These are phyloP conservation scores for Coprinopsis sp. DNA, from an alignment of 768 basidiomycete species.

Conservation along the genomic window DNA sequence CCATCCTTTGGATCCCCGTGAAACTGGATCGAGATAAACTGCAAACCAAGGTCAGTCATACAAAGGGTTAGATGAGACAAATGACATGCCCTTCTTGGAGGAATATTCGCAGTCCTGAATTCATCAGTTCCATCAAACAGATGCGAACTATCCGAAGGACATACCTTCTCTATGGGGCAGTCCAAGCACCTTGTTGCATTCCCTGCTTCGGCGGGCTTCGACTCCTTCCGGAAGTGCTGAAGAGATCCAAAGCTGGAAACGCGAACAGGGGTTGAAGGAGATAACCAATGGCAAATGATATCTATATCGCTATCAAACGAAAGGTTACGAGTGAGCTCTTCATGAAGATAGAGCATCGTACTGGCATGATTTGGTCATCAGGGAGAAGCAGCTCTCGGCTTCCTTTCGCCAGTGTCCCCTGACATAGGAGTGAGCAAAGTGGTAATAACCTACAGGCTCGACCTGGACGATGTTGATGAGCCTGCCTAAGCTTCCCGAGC, in stretches of 20 bases:
- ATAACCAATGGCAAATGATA: conserved; percentile 72
- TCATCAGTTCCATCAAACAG: too few relatives aligned
- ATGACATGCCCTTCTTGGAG: conserved; percentile 69
- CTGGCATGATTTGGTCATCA: conserved; percentile 93
- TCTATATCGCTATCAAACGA: conserved; percentile 67
- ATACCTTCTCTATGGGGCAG: conserved; percentile 66
- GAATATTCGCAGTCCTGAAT: too few relatives aligned
- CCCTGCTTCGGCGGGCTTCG: conserved; percentile 68
- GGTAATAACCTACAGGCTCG: conserved; percentile 83
- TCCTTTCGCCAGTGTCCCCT: conserved; percentile 78
- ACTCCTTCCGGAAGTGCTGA: conserved; percentile 70
- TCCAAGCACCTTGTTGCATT: conserved; percentile 69
- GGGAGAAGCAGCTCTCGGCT: conserved; percentile 64
- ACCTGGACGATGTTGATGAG: conserved; percentile 81
- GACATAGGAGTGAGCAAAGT: conserved; percentile 89
- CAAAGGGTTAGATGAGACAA: not conserved
- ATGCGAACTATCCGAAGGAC: too few relatives aligned
- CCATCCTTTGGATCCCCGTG: conserved; percentile 53
- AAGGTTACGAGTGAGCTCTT: conserved; percentile 5
- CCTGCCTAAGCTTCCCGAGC: conserved; percentile 65
- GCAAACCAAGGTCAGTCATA: conserved; percentile 10
- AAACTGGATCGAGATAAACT: conserved; percentile 83
- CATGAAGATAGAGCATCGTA: conserved; percentile 31
- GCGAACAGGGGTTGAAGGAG: conserved; percentile 56
- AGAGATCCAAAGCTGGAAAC: conserved; percentile 87